Conservation (phyloP, 2,329 filamentous ascomycete genomes). For the Herpomyces periplanetae region DNA sequence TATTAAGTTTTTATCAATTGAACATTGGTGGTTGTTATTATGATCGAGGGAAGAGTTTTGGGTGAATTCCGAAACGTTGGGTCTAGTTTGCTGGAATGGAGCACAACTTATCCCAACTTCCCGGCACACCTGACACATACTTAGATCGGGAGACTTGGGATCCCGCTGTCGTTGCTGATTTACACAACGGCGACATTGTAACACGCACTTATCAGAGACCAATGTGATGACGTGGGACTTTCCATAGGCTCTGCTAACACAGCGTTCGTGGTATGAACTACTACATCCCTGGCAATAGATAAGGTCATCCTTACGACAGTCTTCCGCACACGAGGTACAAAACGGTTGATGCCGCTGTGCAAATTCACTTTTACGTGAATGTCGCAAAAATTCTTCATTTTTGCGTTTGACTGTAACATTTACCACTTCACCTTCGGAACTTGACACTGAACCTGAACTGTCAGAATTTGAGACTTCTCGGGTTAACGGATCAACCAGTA, state of each 20-base stretch:
- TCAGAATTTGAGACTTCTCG: constrained; percentile 13
- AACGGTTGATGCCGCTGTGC: constrained; percentile 21
- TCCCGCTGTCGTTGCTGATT: constrained; percentile 27
- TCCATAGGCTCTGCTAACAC: constrained; percentile 30
- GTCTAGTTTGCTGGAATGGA: constrained; percentile 30
- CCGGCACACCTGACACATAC: constrained; percentile 28
- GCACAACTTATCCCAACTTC: constrained; percentile 23
- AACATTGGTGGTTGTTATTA: constrained; percentile 40
- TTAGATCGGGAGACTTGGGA: constrained; percentile 21
- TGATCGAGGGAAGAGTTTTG: constrained; percentile 33
- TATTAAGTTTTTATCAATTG: constrained; percentile 19
- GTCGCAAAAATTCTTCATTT: constrained; percentile 27
- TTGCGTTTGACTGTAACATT: constrained; percentile 17
- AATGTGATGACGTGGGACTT: constrained; percentile 79
- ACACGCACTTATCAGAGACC: constrained; percentile 29
- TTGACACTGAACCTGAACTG: constrained; percentile 6
- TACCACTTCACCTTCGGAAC: constrained; percentile 6
- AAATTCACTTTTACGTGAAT: constrained; percentile 23
- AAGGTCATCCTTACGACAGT: constrained; percentile 15
- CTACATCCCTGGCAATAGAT: constrained; percentile 76
- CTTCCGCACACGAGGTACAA: constrained; percentile 29
- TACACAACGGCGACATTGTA: constrained; percentile 65
- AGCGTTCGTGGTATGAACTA: constrained; percentile 38
- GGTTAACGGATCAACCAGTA: too few relatives aligned
- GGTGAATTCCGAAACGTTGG: constrained; percentile 44